Evolutionary conservation across 495 filamentous ascomycete genomes (phyloP), one percentile per base, ranked within the genome.

Genomic region (Podospora tetraspora): DNA sequence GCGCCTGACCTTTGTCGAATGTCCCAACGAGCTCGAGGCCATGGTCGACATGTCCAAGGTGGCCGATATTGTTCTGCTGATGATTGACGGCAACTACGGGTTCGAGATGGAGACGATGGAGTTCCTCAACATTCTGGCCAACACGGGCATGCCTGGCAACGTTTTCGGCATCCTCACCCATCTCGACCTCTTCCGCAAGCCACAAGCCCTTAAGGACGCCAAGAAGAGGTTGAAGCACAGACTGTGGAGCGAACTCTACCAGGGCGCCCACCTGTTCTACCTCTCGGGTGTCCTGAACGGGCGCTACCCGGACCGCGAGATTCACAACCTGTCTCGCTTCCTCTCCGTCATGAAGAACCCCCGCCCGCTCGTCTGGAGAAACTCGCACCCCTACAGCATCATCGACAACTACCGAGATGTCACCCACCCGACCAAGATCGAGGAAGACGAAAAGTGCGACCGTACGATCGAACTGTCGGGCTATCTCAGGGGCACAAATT

Each of bases 21-120:
- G 92, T 73, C 94, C 96, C 13, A 92, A 94, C 73, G 93, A 98
- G 72, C 87, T 99, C 61, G 93, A 94, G 32, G 90, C 89, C 65
- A 96, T 96, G 91, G 92, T 99, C 68, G 95, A 99, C 80, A 84
- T 97, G 25, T 89, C 94, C 37, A 99, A 99, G 78, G 90, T 99
- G 30, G 94, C 94, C 24, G 95, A 99, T 75, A 97, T 98, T 70
- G 92, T 99, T 3, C 81, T 99, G 27, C 82, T 99, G 30, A 92
- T 99, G 92, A 98, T 99, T 68, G 95, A 99, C 75, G 96, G 94
- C 43, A 97, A 97, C 80, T 99, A 89, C 75, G 95, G 95, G 3
- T 99, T 98, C 73, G 95, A 99, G 81, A 99, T 99, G 95, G 95
- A 99, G 82, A 99, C 95, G 1, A 98, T 99, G 96, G 95, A 99